Evolutionary conservation across 2,329 filamentous ascomycete species (phyloP), one percentile per base, ranked within the genome.

Genomic region (Ophiostoma ips): DNA sequence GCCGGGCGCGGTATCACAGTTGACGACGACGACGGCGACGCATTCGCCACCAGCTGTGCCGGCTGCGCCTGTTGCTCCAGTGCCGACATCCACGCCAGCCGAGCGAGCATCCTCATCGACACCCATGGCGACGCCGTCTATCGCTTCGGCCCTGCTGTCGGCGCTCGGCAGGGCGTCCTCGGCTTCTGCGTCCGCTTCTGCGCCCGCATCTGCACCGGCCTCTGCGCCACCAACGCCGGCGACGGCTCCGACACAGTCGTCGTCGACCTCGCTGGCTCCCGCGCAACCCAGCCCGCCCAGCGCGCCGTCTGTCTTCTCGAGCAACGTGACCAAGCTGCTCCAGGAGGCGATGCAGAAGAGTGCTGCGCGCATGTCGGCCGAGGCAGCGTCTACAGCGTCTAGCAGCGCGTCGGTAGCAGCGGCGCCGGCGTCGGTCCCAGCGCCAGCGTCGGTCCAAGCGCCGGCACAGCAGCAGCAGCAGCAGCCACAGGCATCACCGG

Each of bases 341-440:
- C 52, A 59, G 35, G 57, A 58, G 8, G 55, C 58, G 5, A 44
- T 58, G 15, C 51, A 55, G 28, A 55, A 50, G 47, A 54, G 35
- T n/a, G 46, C 48, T 11, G 51, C 51, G 1, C 44, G 44, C 10
- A 30, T 28, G 16, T 34, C 46, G 5, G n/a, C 47, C 2, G 47
- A 50, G 15, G 18, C 41, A 31, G 13, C 50, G 12, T 5, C n/a
- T n/a, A n/a, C 21, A 21, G 16, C 36, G 16, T 36, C 35, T n/a
- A 12, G 16, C 5, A 19, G 16, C 12, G 16, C 35, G 3, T 40
- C 19, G 38, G 21, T 31, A 24, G 9, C 34, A 5, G 31, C 50
- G 2, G 2, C 33, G 5, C 21, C 12, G 5, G 10, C 49, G 15
- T 21, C 51, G 15, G 7, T 16, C 8, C 15, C 40, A 5, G 40